These are phyloP conservation scores for Rubus parviflorus DNA, from an alignment of 306 rosid genomes.

Conservation along the genomic window DNA sequence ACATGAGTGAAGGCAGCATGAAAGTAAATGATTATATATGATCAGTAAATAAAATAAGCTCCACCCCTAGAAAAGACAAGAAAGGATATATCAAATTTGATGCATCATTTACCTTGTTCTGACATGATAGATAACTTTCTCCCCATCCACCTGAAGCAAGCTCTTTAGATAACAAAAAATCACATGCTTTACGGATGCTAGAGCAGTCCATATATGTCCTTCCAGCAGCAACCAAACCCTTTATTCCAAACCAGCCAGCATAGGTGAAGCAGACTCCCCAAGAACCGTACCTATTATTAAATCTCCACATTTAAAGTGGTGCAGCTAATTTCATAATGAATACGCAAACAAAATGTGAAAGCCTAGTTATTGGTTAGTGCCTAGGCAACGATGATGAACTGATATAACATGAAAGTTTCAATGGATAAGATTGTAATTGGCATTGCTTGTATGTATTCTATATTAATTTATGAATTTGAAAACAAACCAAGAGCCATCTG, in stretches of 20 bases:
- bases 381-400: neutral
- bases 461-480: neutral
- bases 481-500: conserved; percentile 44
- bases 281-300: conserved; percentile 38
- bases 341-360: neutral
- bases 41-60: neutral
- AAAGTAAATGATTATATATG: conserved; percentile 1
- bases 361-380: neutral
- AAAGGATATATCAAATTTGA: neutral
- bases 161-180: conserved; percentile 35
- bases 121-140: conserved; percentile 44
- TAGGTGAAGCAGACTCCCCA: conserved; percentile 48
- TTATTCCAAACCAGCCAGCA: conserved; percentile 48
- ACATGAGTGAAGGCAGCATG: neutral
- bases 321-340: conserved; percentile 3
- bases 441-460: neutral
- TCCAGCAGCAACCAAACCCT: conserved; percentile 39
- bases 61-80: neutral
- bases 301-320: neutral
- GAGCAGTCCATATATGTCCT: conserved; percentile 32
- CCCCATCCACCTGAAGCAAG: conserved; percentile 46
- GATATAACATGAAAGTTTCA: neutral
- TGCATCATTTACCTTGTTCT: conserved; percentile 31
- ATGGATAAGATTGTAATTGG: neutral
- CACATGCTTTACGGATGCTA: conserved; percentile 38